Conservation (phyloP, 306 rosid genomes). For the Prunus mira region DNA sequence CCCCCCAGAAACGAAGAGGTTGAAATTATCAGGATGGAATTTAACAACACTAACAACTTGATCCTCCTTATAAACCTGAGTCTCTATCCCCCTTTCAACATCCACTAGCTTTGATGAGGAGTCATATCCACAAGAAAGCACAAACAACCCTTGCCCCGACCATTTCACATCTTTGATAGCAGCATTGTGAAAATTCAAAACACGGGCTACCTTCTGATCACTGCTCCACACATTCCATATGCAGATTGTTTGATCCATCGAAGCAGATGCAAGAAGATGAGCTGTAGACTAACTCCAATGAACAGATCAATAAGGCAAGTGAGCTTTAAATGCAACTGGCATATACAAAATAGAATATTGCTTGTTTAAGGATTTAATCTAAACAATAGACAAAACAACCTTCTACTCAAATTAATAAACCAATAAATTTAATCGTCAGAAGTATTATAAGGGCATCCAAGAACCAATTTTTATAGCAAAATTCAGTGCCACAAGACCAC, state of each 20-base stretch:
- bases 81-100: slow-evolving; percentile 75
- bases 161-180: slow-evolving; percentile 83
- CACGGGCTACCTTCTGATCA: slow-evolving; percentile 62
- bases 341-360: background rate
- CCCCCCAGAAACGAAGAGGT: slow-evolving; percentile 76
- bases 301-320: slow-evolving; percentile 44
- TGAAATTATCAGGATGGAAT: slow-evolving; percentile 66
- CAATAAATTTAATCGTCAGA: background rate
- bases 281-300: slow-evolving; percentile 73
- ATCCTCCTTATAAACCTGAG: slow-evolving; percentile 61
- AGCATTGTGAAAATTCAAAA: slow-evolving; percentile 56
- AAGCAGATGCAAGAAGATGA: slow-evolving; percentile 98
- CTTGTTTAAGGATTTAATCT: slow-evolving; percentile 12
- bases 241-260: slow-evolving; percentile 75
- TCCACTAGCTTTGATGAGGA: slow-evolving; percentile 72
- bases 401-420: background rate
- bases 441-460: background rate
- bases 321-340: slow-evolving; percentile 24
- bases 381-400: background rate
- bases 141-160: slow-evolving; percentile 57
- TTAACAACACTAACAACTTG: slow-evolving; percentile 68
- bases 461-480: background rate
- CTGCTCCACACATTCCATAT: slow-evolving; percentile 89
- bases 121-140: slow-evolving; percentile 92
- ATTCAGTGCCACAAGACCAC: background rate